Conservation (phyloP, 163 green algal genomes). For the Picocystis sp. region DNA sequence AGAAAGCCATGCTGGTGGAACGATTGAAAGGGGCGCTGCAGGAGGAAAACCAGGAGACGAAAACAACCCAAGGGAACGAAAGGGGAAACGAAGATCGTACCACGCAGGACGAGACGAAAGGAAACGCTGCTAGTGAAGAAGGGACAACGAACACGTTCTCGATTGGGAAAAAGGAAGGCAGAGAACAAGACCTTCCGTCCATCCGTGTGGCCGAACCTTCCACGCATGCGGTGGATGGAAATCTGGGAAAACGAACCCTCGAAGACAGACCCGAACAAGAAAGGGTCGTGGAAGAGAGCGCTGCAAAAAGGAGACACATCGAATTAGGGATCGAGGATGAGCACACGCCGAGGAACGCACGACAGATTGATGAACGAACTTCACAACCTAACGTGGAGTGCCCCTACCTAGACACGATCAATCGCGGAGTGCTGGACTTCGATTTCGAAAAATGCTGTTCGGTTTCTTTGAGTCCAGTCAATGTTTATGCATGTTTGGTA, state of each 20-base stretch:
- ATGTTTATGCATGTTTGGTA: constrained; percentile 95
- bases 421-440: constrained; percentile 81
- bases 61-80: no score
- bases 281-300: background rate
- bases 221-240: no score
- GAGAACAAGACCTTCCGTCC: no score
- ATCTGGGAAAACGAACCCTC: background rate
- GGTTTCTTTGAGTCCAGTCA: constrained; percentile 72
- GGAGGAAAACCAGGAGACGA: no score
- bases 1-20: no score
- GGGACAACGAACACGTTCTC: no score
- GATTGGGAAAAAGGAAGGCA: no score
- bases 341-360: background rate
- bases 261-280: background rate
- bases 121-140: no score
- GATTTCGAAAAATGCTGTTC: constrained; percentile 98
- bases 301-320: background rate
- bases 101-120: no score
- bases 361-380: background rate
- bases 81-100: no score
- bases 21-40: no score
- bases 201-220: no score
- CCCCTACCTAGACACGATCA: constrained; percentile 85
- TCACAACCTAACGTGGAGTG: constrained; percentile 35
- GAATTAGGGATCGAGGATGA: background rate